These are phyloP conservation scores for Zygosaccharomyces gambellarensis DNA, from an alignment of 805 yeast species.

Conservation along the genomic window DNA sequence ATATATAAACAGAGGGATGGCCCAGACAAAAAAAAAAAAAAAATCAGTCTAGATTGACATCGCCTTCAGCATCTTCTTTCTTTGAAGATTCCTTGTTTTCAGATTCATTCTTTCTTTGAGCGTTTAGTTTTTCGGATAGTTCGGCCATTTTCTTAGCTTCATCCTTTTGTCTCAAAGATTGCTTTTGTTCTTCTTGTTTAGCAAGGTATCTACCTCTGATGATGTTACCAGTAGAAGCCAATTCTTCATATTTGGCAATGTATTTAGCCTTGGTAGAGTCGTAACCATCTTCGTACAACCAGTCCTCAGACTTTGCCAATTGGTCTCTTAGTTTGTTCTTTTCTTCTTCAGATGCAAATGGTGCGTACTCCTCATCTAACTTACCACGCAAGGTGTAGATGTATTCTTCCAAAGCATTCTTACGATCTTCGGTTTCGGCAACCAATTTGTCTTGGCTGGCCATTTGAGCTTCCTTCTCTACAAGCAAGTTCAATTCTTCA, in stretches of 20 bases:
- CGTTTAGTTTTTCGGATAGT: constrained; percentile 79
- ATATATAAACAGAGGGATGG: neutral
- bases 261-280: constrained; percentile 95
- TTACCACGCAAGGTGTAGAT: constrained; percentile 96
- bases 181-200: constrained; percentile 92
- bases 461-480: constrained; percentile 83
- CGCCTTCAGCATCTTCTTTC: constrained; percentile 39
- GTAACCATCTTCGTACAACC: constrained; percentile 97
- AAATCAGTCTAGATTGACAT: constrained; percentile 36
- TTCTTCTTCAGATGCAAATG: constrained; percentile 87
- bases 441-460: constrained; percentile 90
- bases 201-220: constrained; percentile 92
- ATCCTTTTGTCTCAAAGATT: constrained; percentile 77
- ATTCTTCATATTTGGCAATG: constrained; percentile 96
- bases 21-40: neutral
- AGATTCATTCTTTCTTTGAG: constrained; percentile 59
- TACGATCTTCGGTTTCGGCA: constrained; percentile 97
- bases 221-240: constrained; percentile 89
- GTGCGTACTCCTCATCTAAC: constrained; percentile 84
- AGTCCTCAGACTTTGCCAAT: constrained; percentile 86
- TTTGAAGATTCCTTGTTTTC: constrained; percentile 29
- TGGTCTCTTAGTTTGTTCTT: constrained; percentile 69
- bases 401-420: constrained; percentile 97
- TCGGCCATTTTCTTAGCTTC: constrained; percentile 82
- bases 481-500: constrained; percentile 49